Percentiles rank a stretch among this genome's conserved stretches.
Evolutionary conservation across 2,329 filamentous ascomycete genomes (phyloP).

Genomic region (Cladosporium sphaerospermum): DNA sequence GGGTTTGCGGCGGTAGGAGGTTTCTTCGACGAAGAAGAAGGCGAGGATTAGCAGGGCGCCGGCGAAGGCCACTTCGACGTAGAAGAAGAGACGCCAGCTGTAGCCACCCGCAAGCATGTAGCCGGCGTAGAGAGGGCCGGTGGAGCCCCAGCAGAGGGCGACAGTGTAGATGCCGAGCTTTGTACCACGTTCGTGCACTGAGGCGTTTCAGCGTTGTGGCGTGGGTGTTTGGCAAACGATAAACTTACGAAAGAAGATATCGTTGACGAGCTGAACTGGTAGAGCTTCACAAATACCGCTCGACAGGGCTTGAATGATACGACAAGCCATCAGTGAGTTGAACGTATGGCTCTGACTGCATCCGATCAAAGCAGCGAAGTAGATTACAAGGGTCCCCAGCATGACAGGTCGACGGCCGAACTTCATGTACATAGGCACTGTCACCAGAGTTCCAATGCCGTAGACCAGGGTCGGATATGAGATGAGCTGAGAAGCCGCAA

Average conservation of each 20-base stretch:
- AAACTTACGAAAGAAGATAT: constrained; percentile 37
- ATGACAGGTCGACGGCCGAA: constrained; percentile 40
- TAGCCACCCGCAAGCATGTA: constrained; percentile 54
- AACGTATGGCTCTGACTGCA: constrained; percentile 37
- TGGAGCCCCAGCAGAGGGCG: constrained; percentile 50
- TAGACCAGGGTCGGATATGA: constrained; percentile 57
- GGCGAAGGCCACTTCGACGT: constrained; percentile 53
- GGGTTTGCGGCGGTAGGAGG: constrained; percentile 40
- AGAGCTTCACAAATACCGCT: constrained; percentile 43
- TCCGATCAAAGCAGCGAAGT: constrained; percentile 38
- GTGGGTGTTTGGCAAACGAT: too few relatives aligned
- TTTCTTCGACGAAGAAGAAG: constrained; percentile 57
- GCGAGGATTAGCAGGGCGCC: constrained; percentile 38
- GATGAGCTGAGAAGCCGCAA: constrained; percentile 49
- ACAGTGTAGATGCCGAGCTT: constrained; percentile 57
- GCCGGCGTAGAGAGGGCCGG: constrained; percentile 52
- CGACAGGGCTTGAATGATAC: constrained; percentile 39
- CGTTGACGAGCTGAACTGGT: constrained; percentile 44
- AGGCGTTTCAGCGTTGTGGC: background rate
- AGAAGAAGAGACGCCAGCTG: constrained; percentile 57
- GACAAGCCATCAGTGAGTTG: constrained; percentile 36
- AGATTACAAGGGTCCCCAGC: constrained; percentile 37
- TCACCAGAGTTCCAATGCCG: constrained; percentile 50
- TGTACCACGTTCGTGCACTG: constrained; percentile 39
- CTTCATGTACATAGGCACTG: constrained; percentile 41